Conservation (phyloP, 805 yeast species). For the Candida oleophila region DNA sequence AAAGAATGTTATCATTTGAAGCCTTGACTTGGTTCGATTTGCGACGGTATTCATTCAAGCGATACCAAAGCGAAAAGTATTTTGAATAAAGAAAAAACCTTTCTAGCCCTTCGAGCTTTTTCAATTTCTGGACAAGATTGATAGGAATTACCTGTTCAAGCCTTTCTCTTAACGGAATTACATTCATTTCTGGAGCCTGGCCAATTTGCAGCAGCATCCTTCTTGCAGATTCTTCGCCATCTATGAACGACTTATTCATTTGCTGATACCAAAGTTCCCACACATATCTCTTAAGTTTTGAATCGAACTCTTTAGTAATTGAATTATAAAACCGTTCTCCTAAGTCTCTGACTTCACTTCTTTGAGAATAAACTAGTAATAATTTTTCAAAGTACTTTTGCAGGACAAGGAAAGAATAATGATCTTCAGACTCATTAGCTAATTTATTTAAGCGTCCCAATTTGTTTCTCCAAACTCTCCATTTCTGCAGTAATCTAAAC, state of each 20-base stretch:
- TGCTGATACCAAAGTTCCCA: constrained; percentile 10
- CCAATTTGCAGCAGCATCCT: not conserved
- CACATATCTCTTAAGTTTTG: not conserved
- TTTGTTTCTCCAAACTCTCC: not conserved
- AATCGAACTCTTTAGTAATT: not conserved
- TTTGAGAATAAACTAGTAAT: not conserved
- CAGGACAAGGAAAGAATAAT: not conserved
- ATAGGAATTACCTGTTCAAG: not conserved
- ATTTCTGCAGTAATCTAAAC: not conserved
- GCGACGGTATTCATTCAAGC: not conserved
- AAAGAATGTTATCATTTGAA: constrained; percentile 8
- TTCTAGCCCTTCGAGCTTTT: constrained; percentile 13
- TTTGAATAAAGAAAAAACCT: constrained; percentile 11
- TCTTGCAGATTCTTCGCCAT: not conserved
- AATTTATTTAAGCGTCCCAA: not conserved
- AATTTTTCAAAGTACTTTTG: not conserved
- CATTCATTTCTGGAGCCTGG: not conserved
- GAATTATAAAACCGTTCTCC: not conserved
- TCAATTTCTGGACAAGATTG: constrained; percentile 12
- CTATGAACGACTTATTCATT: constrained; percentile 4
- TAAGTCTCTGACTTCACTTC: not conserved
- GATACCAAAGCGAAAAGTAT: constrained; percentile 17
- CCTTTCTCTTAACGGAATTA: not conserved
- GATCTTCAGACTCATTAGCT: not conserved
- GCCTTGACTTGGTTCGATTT: constrained; percentile 4